Conservation (phyloP, 139 green algal genomes). For the Coelastrella sp. region DNA sequence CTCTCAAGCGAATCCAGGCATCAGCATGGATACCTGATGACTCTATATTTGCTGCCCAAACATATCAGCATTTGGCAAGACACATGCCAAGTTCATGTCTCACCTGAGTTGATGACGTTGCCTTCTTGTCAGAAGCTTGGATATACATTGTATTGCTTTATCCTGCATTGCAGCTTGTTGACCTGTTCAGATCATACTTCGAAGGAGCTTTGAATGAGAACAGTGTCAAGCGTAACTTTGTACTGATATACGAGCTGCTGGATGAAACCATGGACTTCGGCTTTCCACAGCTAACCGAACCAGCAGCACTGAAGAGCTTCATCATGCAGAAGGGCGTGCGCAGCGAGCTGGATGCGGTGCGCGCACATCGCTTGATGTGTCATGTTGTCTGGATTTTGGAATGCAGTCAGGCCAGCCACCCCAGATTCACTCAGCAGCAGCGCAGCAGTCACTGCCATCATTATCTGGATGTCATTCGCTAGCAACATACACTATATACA, state of each 20-base stretch:
- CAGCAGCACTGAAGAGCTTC: constrained; percentile 90
- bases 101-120: not conserved
- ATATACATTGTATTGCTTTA: not conserved
- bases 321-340: constrained; percentile 93
- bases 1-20: not conserved
- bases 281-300: constrained; percentile 89
- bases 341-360: constrained; percentile 35
- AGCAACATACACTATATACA: not conserved
- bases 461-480: not conserved
- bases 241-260: constrained; percentile 97
- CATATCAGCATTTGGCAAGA: not conserved
- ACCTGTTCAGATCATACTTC: constrained; percentile 92
- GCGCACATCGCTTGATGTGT: not conserved
- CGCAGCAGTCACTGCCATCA: not conserved
- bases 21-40: not conserved
- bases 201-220: constrained; percentile 86
- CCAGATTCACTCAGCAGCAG: no score
- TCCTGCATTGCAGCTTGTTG: constrained; percentile 73
- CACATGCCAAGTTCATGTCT: not conserved
- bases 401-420: no score
- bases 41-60: not conserved
- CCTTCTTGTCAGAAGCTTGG: not conserved
- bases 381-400: no score
- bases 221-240: constrained; percentile 92
- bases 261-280: constrained; percentile 95